phyloP scores from a whole-genome alignment of 768 basidiomycete genomes.

The Tylopilus plumbeoviolaceoides region DNA sequence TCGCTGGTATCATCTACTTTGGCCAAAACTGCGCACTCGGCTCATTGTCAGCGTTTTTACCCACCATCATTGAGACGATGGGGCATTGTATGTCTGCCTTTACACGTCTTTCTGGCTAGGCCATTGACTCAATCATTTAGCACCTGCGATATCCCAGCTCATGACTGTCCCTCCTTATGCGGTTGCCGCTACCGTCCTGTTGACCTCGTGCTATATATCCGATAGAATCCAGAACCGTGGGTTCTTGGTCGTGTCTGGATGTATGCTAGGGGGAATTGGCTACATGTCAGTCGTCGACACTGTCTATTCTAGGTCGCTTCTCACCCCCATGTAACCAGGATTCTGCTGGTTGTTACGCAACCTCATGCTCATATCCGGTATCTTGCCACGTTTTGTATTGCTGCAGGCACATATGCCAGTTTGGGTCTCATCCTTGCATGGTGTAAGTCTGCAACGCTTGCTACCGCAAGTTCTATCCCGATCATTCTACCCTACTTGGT shows the following conservation, averaged over 20 bases:
- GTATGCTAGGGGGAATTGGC: constrained; percentile 35
- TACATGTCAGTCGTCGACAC: constrained; percentile 33
- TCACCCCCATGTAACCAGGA: constrained; percentile 7
- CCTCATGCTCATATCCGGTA: constrained; percentile 37
- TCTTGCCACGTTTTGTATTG: constrained; percentile 43
- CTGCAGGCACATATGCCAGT: constrained; percentile 42
- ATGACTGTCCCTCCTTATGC: constrained; percentile 55
- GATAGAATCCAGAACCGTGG: constrained; percentile 45
- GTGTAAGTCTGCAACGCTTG: constrained; percentile 33
- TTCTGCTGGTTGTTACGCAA: constrained; percentile 34
- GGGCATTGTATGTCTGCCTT: constrained; percentile 37
- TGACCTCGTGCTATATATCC: constrained; percentile 36
- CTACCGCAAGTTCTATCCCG: no score
- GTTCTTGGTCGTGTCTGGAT: constrained; percentile 27
- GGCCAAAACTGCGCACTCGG: constrained; percentile 46
- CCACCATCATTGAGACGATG: constrained; percentile 51
- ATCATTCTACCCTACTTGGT: background rate
- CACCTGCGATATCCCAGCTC: constrained; percentile 43
- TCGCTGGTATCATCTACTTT: constrained; percentile 47
- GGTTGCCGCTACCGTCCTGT: constrained; percentile 36
- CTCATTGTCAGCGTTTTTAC: constrained; percentile 50
- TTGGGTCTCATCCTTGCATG: constrained; percentile 45
- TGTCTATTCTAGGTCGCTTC: background rate
- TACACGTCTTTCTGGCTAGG: no score
- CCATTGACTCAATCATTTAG: constrained; percentile 22